These are phyloP conservation scores for Chrysoporthe cubensis DNA, from an alignment of 2,329 filamentous ascomycete genomes.

Conservation along the genomic window DNA sequence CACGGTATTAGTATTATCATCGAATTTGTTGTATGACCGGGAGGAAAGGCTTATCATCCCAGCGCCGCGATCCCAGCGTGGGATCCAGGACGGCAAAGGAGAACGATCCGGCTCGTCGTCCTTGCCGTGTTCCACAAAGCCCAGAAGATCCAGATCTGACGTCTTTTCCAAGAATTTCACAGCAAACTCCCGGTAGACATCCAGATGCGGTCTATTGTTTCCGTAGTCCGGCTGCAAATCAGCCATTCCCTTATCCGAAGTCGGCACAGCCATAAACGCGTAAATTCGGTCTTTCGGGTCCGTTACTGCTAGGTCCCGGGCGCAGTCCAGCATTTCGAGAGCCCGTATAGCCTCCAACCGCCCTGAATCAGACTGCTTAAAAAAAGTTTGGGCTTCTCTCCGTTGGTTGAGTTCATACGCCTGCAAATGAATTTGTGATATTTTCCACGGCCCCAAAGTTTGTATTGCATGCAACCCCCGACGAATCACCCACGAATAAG, in stretches of 20 bases:
- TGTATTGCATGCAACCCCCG: not conserved
- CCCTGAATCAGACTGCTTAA: too few species aligned
- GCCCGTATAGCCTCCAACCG: not conserved
- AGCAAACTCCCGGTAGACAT: constrained; percentile 21
- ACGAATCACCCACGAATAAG: not conserved
- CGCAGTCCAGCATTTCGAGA: not conserved
- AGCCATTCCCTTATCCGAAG: constrained; percentile 6
- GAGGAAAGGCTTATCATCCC: accelerated
- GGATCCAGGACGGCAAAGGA: constrained; percentile 31
- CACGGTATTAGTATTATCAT: not conserved
- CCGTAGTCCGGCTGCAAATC: constrained; percentile 8
- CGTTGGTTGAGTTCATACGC: not conserved
- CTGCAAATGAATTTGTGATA: not conserved
- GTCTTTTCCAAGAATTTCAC: constrained; percentile 1
- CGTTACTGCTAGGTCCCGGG: not conserved
- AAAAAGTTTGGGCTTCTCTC: not conserved
- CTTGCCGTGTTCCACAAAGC: constrained; percentile 33
- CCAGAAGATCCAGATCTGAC: constrained; percentile 14
- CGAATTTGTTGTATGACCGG: too few species aligned
- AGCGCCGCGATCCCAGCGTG: constrained; percentile 14
- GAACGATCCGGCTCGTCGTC: constrained; percentile 43
- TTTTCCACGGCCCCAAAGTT: not conserved
- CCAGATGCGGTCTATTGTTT: constrained; percentile 9
- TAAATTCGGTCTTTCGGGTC: constrained; percentile 20
- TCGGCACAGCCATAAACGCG: constrained; percentile 16